Evolutionary conservation across 352 stramenopile genomes (phyloP).

Genomic region (Pythium coloratum): DNA sequence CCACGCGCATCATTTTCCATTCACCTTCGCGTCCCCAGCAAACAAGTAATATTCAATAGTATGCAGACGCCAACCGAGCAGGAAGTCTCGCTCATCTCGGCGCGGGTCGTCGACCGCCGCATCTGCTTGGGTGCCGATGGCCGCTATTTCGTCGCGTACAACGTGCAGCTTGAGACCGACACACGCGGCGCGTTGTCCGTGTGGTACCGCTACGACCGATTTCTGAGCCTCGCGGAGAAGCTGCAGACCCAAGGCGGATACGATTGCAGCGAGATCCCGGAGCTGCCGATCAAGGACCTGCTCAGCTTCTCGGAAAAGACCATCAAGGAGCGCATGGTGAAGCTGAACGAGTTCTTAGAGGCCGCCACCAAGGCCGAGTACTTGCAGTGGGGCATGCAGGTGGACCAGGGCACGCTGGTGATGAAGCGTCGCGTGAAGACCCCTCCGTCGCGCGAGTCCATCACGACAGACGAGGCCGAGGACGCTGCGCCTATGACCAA

Average conservation of each 20-base stretch:
- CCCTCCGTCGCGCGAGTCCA: conserved; percentile 24
- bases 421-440: conserved; percentile 46
- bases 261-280: conserved; percentile 39
- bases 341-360: conserved; percentile 50
- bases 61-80: conserved; percentile 6
- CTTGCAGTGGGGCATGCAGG: conserved; percentile 49
- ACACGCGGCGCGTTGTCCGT: conserved; percentile 42
- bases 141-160: conserved; percentile 53
- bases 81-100: conserved; percentile 35
- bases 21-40: conserved; percentile 3
- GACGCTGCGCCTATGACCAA: too few species aligned
- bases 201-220: conserved; percentile 51
- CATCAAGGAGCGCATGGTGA: conserved; percentile 43
- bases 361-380: conserved; percentile 43
- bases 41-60: too few species aligned
- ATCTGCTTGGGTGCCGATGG: conserved; percentile 33
- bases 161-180: conserved; percentile 47
- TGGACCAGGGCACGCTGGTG: conserved; percentile 48
- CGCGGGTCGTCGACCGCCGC: conserved; percentile 39
- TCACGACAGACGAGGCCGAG: conserved; percentile 24
- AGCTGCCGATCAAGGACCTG: conserved; percentile 45
- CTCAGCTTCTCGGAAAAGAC: conserved; percentile 42
- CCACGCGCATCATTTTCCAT: too few species aligned
- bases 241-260: conserved; percentile 42
- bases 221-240: conserved; percentile 39